These are phyloP conservation scores for Syzygium aqueum DNA, from an alignment of 345 rosid species.

Conservation along the genomic window DNA sequence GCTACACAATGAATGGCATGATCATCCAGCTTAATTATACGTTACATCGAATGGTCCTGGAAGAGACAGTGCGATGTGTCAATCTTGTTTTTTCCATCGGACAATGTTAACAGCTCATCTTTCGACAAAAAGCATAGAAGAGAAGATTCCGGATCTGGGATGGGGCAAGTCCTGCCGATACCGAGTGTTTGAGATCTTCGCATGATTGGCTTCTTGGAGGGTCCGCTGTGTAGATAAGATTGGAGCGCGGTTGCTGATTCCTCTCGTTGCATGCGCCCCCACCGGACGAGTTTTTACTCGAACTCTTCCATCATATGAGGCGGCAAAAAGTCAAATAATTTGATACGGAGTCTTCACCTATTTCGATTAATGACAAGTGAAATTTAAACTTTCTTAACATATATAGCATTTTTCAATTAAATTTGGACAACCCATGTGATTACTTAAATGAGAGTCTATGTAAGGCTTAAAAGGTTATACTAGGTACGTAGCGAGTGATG, in stretches of 20 bases:
- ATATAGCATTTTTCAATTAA: neutral
- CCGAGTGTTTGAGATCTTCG: neutral
- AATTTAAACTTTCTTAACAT: neutral
- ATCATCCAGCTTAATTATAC: neutral
- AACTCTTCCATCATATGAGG: neutral
- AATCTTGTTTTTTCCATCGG: neutral
- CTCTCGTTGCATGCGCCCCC: neutral
- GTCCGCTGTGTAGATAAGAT: neutral
- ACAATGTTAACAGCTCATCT: neutral
- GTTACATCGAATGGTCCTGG: neutral
- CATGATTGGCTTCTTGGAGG: neutral
- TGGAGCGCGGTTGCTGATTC: neutral
- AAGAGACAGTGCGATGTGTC: neutral
- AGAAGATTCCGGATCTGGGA: neutral
- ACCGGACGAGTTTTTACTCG: neutral
- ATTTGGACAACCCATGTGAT: neutral
- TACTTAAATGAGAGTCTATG: rapidly evolving
- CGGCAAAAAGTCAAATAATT: neutral
- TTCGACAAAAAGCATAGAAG: neutral
- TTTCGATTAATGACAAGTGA: neutral
- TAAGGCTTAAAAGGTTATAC: neutral
- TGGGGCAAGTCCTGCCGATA: neutral
- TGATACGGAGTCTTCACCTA: neutral
- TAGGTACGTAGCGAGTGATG: neutral
- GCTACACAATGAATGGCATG: neutral